Conservation (phyloP, 164 flowering plant species). For the Sedum album region DNA sequence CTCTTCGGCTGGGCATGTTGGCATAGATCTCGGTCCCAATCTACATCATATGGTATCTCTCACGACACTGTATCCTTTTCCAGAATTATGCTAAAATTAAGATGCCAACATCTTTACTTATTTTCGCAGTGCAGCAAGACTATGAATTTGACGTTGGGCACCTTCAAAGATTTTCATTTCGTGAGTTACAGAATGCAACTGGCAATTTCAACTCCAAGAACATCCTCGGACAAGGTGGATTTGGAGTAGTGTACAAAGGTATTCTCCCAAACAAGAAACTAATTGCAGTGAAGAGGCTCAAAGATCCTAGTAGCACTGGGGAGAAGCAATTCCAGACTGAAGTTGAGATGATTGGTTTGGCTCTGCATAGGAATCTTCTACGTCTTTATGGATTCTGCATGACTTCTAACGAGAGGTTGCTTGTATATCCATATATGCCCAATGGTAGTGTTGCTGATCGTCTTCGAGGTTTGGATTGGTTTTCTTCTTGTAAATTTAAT, state of each 20-base stretch:
- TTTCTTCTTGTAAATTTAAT: background rate
- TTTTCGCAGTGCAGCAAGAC: conserved; percentile 68
- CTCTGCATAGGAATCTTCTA: conserved; percentile 84
- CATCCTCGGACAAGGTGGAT: conserved; percentile 92
- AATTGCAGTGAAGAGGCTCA: conserved; percentile 88
- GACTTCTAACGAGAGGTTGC: conserved; percentile 78
- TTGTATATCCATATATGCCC: conserved; percentile 91
- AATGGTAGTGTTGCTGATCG: conserved; percentile 98
- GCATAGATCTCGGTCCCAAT: conserved; percentile 46
- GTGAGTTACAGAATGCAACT: conserved; percentile 80
- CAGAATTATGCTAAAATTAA: background rate
- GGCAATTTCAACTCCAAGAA: conserved; percentile 63
- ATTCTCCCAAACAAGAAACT: conserved; percentile 56
- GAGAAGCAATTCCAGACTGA: conserved; percentile 99
- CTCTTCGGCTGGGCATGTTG: conserved; percentile 59
- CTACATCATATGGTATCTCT: conserved; percentile 53
- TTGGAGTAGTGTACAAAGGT: conserved; percentile 88
- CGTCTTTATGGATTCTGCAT: conserved; percentile 88
- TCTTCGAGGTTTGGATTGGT: conserved; percentile 66
- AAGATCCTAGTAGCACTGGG: conserved; percentile 82
- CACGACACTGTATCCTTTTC: background rate
- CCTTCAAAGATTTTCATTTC: conserved; percentile 70
- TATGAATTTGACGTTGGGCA: conserved; percentile 73
- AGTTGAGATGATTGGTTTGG: conserved; percentile 96
- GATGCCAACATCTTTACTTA: background rate